Conservation (phyloP, 1,284 basidiomycete genomes). For the Mycena sp. region DNA sequence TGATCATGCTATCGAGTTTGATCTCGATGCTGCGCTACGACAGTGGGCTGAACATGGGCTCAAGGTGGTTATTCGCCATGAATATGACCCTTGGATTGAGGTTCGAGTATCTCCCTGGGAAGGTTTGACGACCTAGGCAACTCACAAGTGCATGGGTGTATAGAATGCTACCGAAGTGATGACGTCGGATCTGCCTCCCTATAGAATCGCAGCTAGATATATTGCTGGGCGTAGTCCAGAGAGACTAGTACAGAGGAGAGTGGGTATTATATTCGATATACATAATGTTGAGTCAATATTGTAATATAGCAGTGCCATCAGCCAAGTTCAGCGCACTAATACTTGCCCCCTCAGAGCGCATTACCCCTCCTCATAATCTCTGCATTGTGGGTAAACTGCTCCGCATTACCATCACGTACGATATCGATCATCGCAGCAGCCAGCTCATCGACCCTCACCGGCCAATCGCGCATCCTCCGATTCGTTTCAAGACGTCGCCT, state of each 20-base stretch:
- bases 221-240: too few species aligned
- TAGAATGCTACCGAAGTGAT: too few species aligned
- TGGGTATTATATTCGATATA: too few species aligned
- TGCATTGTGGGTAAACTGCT: neutral
- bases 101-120: constrained; percentile 23
- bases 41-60: constrained; percentile 9
- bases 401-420: neutral
- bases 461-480: neutral
- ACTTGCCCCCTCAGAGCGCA: too few species aligned
- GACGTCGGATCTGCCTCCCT: too few species aligned
- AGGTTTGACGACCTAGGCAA: neutral
- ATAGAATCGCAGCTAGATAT: too few species aligned
- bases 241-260: too few species aligned
- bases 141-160: neutral
- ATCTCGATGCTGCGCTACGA: constrained; percentile 9
- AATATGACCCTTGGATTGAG: constrained; percentile 19
- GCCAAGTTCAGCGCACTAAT: too few species aligned
- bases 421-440: constrained; percentile 15
- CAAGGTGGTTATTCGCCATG: neutral
- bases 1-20: constrained; percentile 3
- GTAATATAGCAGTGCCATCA: too few species aligned
- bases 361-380: too few species aligned
- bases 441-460: constrained; percentile 2
- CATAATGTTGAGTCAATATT: too few species aligned
- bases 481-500: constrained; percentile 3